Conservation (phyloP, 495 filamentous ascomycete species). For the Penicillium simplicissimum region DNA sequence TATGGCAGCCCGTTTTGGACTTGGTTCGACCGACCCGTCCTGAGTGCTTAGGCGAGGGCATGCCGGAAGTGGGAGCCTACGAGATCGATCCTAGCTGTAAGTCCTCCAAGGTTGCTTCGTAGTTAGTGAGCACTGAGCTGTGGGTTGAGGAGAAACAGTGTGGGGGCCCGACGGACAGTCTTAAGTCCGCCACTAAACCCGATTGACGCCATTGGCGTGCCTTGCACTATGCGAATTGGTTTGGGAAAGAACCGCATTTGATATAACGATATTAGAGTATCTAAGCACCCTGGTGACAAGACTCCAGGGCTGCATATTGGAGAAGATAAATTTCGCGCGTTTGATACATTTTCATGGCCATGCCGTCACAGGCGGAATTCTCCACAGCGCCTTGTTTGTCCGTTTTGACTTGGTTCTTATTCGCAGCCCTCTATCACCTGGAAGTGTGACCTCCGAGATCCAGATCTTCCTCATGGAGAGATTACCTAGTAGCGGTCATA, state of each 20-base stretch:
- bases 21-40: conserved; percentile 22
- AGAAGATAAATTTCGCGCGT: too few species aligned
- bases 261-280: background rate
- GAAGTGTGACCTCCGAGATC: too few species aligned
- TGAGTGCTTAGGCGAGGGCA: conserved; percentile 10
- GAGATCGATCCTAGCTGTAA: background rate
- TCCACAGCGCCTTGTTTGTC: too few species aligned
- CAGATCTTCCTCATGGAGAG: too few species aligned
- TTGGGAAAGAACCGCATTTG: background rate
- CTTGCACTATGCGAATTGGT: background rate
- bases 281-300: too few species aligned
- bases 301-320: too few species aligned
- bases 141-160: background rate
- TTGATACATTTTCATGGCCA: too few species aligned
- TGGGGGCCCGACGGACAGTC: background rate
- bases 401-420: too few species aligned
- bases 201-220: background rate
- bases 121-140: background rate
- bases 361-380: too few species aligned
- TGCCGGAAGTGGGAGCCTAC: background rate
- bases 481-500: too few species aligned
- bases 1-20: conserved; percentile 25
- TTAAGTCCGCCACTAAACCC: conserved; percentile 3
- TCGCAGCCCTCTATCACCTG: too few species aligned
- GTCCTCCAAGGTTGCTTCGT: background rate